phyloP scores from a whole-genome alignment of 768 basidiomycete species.

The Artomyces pyxidatus region DNA sequence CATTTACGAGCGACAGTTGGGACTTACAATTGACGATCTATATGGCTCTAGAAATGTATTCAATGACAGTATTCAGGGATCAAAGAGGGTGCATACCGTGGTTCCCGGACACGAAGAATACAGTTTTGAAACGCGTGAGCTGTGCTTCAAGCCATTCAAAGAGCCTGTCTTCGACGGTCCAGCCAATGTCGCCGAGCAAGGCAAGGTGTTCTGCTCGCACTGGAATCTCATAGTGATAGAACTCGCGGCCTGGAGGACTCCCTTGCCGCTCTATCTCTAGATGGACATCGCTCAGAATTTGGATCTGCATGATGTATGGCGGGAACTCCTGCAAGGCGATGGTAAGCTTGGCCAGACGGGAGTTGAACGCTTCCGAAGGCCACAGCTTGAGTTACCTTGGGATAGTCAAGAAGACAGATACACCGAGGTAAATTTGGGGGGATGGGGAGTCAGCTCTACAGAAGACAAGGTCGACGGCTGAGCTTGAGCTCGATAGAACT shows the following conservation, averaged over 20 bases:
- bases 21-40: slow-evolving; percentile 6
- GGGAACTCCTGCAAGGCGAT: no score
- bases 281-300: slow-evolving; percentile 26
- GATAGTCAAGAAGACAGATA: no score
- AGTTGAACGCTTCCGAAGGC: no score
- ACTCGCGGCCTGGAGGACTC: not conserved
- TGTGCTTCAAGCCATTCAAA: slow-evolving; percentile 28
- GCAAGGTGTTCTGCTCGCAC: slow-evolving; percentile 22
- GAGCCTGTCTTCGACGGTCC: slow-evolving; percentile 22
- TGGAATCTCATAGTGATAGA: slow-evolving; percentile 22
- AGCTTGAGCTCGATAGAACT: no score
- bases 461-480: no score
- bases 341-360: no score
- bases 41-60: slow-evolving; percentile 15
- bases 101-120: slow-evolving; percentile 30
- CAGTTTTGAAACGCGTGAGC: slow-evolving; percentile 22
- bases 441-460: no score
- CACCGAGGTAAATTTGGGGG: no score
- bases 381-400: no score
- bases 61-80: not conserved
- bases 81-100: slow-evolving; percentile 16
- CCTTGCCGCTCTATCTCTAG: slow-evolving; percentile 19
- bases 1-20: not conserved
- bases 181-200: slow-evolving; percentile 30
- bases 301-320: slow-evolving; percentile 9